Evolutionary conservation across 2,329 filamentous ascomycete genomes (phyloP).

Genomic region (Rachicladosporium sp.): DNA sequence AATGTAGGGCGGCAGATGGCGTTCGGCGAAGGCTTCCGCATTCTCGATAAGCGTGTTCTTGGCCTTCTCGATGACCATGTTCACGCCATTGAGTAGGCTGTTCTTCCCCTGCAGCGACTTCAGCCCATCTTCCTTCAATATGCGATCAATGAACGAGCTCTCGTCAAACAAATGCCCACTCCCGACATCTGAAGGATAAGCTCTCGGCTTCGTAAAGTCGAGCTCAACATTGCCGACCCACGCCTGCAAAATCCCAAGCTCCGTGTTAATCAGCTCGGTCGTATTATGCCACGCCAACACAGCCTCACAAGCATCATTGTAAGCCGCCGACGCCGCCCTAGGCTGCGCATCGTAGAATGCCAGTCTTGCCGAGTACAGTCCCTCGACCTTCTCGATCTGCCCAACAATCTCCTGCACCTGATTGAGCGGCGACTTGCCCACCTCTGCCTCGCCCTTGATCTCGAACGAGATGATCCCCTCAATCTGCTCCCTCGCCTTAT

Average conservation of each 20-base stretch:
- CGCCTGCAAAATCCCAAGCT: slow-evolving; percentile 76
- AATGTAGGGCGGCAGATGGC: slow-evolving; percentile 89
- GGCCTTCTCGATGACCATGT: slow-evolving; percentile 79
- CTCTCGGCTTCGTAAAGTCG: slow-evolving; percentile 69
- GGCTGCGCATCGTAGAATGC: slow-evolving; percentile 65
- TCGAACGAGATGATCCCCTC: slow-evolving; percentile 87
- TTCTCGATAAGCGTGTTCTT: slow-evolving; percentile 85
- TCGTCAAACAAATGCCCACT: slow-evolving; percentile 73
- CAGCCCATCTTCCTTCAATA: slow-evolving; percentile 90
- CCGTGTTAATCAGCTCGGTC: slow-evolving; percentile 87
- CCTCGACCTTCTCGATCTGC: slow-evolving; percentile 82
- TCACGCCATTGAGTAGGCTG: slow-evolving; percentile 75
- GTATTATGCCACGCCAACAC: slow-evolving; percentile 96
- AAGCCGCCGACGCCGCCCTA: slow-evolving; percentile 61
- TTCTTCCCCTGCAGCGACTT: slow-evolving; percentile 76
- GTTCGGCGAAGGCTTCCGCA: slow-evolving; percentile 68
- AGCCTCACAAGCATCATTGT: slow-evolving; percentile 71
- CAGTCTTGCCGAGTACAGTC: slow-evolving; percentile 67
- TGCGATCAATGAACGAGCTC: slow-evolving; percentile 81
- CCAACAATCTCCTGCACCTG: slow-evolving; percentile 82
- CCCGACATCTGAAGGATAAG: slow-evolving; percentile 46
- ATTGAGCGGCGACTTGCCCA: slow-evolving; percentile 71
- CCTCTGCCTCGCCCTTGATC: slow-evolving; percentile 86
- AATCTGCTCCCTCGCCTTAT: slow-evolving; percentile 58
- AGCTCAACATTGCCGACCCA: slow-evolving; percentile 96